Conservation (phyloP, 805 yeast genomes). For the Ogataea nitratoaversa region DNA sequence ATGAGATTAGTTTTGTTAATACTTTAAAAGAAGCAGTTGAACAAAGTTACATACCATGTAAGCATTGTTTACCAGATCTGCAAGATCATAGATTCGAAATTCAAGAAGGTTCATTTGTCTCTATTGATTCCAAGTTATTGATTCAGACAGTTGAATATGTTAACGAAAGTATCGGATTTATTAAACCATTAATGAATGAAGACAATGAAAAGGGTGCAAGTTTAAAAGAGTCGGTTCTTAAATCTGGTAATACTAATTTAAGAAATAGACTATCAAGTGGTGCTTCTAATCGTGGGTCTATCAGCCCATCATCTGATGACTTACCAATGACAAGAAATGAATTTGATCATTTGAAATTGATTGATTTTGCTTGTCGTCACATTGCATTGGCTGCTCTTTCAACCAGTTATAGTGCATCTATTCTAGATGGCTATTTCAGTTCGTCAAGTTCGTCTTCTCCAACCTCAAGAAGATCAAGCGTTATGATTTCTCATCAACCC, state of each 20-base stretch:
- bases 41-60: constrained; percentile 49
- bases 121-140: constrained; percentile 43
- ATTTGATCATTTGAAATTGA: constrained; percentile 63
- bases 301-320: constrained; percentile 13
- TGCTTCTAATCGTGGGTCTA: constrained; percentile 16
- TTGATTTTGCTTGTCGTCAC: constrained; percentile 77
- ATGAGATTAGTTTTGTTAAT: constrained; percentile 44
- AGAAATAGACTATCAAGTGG: constrained; percentile 21
- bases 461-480: constrained; percentile 3
- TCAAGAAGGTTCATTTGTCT: constrained; percentile 29
- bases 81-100: constrained; percentile 16
- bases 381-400: constrained; percentile 68
- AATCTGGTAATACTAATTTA: constrained; percentile 9
- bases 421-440: constrained; percentile 7
- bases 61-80: constrained; percentile 48
- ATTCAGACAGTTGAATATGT: constrained; percentile 49
- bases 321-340: constrained; percentile 49
- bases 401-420: constrained; percentile 15
- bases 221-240: constrained; percentile 15
- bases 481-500: constrained; percentile 12
- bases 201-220: constrained; percentile 36
- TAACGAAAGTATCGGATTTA: constrained; percentile 55
- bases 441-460: constrained; percentile 4
- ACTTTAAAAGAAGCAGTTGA: constrained; percentile 38
- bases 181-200: constrained; percentile 46